Evolutionary conservation across 805 yeast genomes (phyloP), one percentile per base, ranked within the genome.

Genomic region (Teunomyces barrocoloradensis): DNA sequence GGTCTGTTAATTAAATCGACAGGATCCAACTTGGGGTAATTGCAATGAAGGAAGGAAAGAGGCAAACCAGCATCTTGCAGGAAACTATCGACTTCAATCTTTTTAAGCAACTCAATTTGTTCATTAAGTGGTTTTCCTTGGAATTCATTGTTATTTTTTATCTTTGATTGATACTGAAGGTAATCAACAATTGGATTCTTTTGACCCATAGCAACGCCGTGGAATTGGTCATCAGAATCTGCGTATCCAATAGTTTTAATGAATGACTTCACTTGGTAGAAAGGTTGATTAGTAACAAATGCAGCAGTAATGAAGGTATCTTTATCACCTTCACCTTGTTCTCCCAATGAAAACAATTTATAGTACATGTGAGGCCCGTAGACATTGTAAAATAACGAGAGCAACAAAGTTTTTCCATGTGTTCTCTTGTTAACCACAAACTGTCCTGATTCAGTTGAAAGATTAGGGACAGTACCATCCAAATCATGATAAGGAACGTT

Each of bases 361-460:
- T 82, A 84, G 60, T 75, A 84, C 47, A 76, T 69, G 6, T 74
- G 65, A 28, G 84, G 85, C 0, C 89, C 89, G 58, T 75, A 79
- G 45, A 80, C 68, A 56, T 85, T 85, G 64, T 85, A 85, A 63
- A 83, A 85, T 33, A 82, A 62, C 0, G 89, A 75, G 42, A 85
- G 66, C 50, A 85, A 66, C 44, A 85, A 65, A 3, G 85, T 77
- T 54, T 69, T 68, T 42, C 79, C 78, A 58, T 85, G 90, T 1
- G 75, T 69, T 32, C 65, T 67, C 61, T 83, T 85, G 55, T 80
- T 77, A 42, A 85, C 72, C 44, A 82, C 58, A 46, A 85, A 58
- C 59, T 85, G 87, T 3, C 90, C 91, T 1, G 86, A 78, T 64
- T 85, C 90, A 2, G 87, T 75, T 0, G 89, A 79, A 47, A 80